Evolutionary conservation across 169 alveolate species (phyloP).

Genomic region (Toxoplasma gondii): DNA sequence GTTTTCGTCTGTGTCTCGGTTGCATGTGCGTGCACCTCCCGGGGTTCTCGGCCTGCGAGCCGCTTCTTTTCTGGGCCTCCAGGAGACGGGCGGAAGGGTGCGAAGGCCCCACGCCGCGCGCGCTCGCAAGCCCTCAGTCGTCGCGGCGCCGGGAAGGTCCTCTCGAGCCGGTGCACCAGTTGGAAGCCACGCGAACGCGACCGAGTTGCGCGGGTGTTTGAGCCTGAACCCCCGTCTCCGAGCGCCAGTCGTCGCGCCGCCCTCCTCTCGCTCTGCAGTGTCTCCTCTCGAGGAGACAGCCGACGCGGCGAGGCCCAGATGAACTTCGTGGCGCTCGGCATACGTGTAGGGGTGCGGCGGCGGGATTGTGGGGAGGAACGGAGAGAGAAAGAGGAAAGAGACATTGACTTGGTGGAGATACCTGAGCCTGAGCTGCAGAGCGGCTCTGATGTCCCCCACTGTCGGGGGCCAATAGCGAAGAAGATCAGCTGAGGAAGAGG

Average conservation of each 20-base stretch:
- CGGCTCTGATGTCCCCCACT: not conserved
- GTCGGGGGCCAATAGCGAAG: conserved; percentile 34
- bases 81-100: not conserved
- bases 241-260: not conserved
- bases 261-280: not conserved
- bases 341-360: conserved; percentile 19
- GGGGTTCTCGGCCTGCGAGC: not conserved
- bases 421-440: conserved; percentile 2
- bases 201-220: not conserved
- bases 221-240: too few species aligned
- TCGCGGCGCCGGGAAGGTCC: not conserved
- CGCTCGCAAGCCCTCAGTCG: not conserved
- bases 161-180: not conserved
- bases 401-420: conserved; percentile 35
- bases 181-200: not conserved
- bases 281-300: not conserved
- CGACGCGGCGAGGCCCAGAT: conserved; percentile 4
- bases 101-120: conserved; percentile 18
- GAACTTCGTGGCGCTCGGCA: not conserved
- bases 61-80: not conserved
- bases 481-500: not conserved
- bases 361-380: conserved; percentile 22
- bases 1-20: too few species aligned
- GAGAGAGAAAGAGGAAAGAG: not conserved
- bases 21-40: too few species aligned